phyloP scores from a whole-genome alignment of 1,139 yeast species.

The Chernovozyma aurita region DNA sequence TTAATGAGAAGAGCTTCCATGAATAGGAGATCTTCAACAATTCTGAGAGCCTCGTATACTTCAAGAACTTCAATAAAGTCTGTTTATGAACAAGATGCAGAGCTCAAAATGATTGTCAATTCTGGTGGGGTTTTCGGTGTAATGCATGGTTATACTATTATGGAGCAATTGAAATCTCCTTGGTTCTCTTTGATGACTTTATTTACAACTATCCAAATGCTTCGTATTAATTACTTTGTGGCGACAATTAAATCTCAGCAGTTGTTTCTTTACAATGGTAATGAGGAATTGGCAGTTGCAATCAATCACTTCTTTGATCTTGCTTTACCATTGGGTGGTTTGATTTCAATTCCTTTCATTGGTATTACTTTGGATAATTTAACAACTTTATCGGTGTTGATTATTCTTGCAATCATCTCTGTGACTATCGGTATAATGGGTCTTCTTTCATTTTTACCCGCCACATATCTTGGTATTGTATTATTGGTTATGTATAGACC shows the following conservation, averaged over 20 bases:
- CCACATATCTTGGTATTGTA: slow-evolving; percentile 59
- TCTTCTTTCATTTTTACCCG: slow-evolving; percentile 47
- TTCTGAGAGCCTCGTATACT: slow-evolving; percentile 28
- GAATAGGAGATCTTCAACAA: slow-evolving; percentile 33
- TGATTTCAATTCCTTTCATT: slow-evolving; percentile 78
- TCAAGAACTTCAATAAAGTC: slow-evolving; percentile 45
- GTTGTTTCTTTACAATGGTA: slow-evolving; percentile 52
- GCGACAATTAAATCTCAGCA: slow-evolving; percentile 85
- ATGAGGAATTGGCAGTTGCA: slow-evolving; percentile 47
- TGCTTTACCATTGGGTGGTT: slow-evolving; percentile 85
- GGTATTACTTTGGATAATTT: slow-evolving; percentile 77
- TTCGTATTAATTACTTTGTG: slow-evolving; percentile 85
- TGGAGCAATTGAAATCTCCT: slow-evolving; percentile 61
- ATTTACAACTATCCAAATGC: slow-evolving; percentile 83
- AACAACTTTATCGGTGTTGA: slow-evolving; percentile 56
- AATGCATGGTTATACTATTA: slow-evolving; percentile 62
- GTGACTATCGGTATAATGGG: slow-evolving; percentile 66
- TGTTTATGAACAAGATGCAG: slow-evolving; percentile 62
- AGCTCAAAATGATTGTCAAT: slow-evolving; percentile 46
- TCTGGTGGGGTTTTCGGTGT: slow-evolving; percentile 84
- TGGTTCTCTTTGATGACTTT: slow-evolving; percentile 78
- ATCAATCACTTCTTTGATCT: slow-evolving; percentile 77
- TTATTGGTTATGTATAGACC: slow-evolving; percentile 84
- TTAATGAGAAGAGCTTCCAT: slow-evolving; percentile 33
- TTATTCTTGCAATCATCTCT: slow-evolving; percentile 50